A percentile compares a stretch with the other conserved stretches of the same genome.
Conservation (phyloP, 371 early-diverging fungal genomes). For the Rozella allomycis region DNA sequence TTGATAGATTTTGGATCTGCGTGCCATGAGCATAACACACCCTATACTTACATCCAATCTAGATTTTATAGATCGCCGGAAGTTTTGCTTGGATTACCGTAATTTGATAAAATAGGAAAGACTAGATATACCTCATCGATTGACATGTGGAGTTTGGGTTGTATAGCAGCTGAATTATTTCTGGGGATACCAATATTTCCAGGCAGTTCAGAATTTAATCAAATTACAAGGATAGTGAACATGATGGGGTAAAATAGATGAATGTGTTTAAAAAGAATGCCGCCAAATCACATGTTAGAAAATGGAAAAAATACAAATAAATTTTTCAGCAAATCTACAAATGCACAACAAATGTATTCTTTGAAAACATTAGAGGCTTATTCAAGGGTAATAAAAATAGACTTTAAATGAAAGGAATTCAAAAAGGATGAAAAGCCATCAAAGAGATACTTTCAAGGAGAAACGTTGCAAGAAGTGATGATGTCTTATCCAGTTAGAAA, state of each 20-base stretch:
- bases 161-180: slow-evolving; percentile 91
- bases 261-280: no score
- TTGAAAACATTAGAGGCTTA: slow-evolving; percentile 66
- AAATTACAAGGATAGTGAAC: background rate
- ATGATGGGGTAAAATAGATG: no score
- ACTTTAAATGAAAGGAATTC: slow-evolving; percentile 21
- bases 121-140: slow-evolving; percentile 28
- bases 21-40: slow-evolving; percentile 56
- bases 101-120: slow-evolving; percentile 22
- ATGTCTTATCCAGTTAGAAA: slow-evolving; percentile 46
- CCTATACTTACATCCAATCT: slow-evolving; percentile 84
- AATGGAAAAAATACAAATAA: slow-evolving; percentile 47
- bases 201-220: slow-evolving; percentile 21
- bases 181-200: slow-evolving; percentile 77
- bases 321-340: slow-evolving; percentile 37
- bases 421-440: slow-evolving; percentile 50
- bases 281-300: slow-evolving; percentile 64
- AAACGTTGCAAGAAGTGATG: slow-evolving; percentile 53
- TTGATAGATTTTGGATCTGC: slow-evolving; percentile 96
- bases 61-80: slow-evolving; percentile 94
- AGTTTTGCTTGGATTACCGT: slow-evolving; percentile 71
- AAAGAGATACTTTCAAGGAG: slow-evolving; percentile 62
- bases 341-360: slow-evolving; percentile 28
- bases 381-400: slow-evolving; percentile 16
- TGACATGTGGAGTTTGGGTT: slow-evolving; percentile 99